Evolutionary conservation across 2,329 filamentous ascomycete genomes (phyloP), one percentile per base, ranked within the genome.

Genomic region (Trichoderma afroharzianum): DNA sequence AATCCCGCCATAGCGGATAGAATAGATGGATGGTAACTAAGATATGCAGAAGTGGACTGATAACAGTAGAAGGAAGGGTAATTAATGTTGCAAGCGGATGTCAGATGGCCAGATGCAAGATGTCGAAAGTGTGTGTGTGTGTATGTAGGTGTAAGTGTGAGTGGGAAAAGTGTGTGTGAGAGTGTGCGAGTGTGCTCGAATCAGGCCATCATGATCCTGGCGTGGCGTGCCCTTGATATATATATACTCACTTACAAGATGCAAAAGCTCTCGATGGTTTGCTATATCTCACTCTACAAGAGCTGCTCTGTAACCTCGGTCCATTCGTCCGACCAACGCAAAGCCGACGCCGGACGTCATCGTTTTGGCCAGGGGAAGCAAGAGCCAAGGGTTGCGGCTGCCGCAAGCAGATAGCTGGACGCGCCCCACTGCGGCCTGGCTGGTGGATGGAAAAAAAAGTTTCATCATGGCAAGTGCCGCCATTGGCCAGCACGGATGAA

Each of bases 271-370:
- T 43, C 39, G 39, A 57, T 32, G 15, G 33, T 21, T 8, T 33
- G 53, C 36, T 47, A 21, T 6, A 59, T n/a, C 28, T 15, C 14
- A 32, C 32, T 3, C 59, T 2, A 11, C 1, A 26, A 47, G 39
- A 26, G 21, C 53, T 61, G 53, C 30, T 33, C 39, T 58, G 18
- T 71, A 71, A 71, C 68, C 68, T 71, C 68, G 68, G 68, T 71
- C 68, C 68, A 64, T 71, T 66, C 68, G 62, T 59, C 68, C 68
- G 68, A 21, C 18, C 50, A 53, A 32, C 15, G 18, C 53, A 30
- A 47, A 66, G 50, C 50, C 68, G 62, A 47, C 28, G n/a, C 66
- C 30, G 32, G 43, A 70, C 68, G 68, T 63, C 68, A 70, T 63
- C 57, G 21, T 21, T 18, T 18, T 32, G 28, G 33, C 28, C 36